Conservation (phyloP, 1,139 yeast species). For the Saccharomycopsis hybrid region DNA sequence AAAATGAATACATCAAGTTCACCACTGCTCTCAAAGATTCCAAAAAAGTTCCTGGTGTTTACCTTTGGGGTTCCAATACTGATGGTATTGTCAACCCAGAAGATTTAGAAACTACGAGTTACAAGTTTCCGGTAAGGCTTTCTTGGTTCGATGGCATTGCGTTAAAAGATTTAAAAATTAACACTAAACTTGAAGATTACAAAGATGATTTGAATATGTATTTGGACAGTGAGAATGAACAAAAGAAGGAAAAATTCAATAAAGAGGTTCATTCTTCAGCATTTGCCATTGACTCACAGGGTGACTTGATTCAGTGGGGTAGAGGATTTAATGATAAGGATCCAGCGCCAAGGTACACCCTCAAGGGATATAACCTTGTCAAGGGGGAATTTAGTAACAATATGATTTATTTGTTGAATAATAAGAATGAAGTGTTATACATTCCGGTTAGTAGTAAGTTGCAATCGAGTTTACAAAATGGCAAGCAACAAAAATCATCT, state of each 20-base stretch:
- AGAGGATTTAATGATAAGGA: constrained; percentile 28
- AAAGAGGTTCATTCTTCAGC: constrained; percentile 34
- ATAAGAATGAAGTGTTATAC: constrained; percentile 46
- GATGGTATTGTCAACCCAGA: constrained; percentile 37
- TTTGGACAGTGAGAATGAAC: constrained; percentile 2
- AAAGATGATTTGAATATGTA: constrained; percentile 20
- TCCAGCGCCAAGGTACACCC: constrained; percentile 24
- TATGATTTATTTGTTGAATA: constrained; percentile 50
- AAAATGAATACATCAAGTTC: constrained; percentile 9
- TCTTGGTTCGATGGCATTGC: constrained; percentile 56
- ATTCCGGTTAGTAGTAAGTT: too few species aligned
- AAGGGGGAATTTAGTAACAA: constrained; percentile 48
- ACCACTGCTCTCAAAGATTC: constrained; percentile 4
- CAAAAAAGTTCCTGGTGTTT: constrained; percentile 41
- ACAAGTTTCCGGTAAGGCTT: constrained; percentile 53
- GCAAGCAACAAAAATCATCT: constrained; percentile 18
- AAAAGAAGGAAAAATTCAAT: neutral
- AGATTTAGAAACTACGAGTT: constrained; percentile 28
- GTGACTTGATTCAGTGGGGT: constrained; percentile 73
- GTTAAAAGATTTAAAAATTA: constrained; percentile 51
- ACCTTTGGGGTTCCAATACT: constrained; percentile 44
- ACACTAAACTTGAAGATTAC: constrained; percentile 21
- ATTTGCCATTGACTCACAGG: constrained; percentile 59
- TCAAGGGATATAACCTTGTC: constrained; percentile 39
- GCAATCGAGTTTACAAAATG: too few species aligned